Conservation (phyloP, 805 yeast genomes). For the Grigorovia humatica region DNA sequence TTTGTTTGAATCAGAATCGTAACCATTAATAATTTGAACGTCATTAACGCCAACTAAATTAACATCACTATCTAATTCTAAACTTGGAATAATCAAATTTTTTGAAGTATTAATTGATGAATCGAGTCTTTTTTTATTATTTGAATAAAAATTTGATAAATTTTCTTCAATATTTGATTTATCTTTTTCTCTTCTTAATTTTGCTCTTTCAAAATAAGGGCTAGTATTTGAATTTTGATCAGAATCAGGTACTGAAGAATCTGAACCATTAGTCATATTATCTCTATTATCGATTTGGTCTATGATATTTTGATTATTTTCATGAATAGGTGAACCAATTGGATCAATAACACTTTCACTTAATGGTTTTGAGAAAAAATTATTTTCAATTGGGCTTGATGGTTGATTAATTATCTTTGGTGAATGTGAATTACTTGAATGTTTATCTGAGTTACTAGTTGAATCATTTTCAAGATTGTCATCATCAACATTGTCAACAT, state of each 20-base stretch:
- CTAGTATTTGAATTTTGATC: neutral
- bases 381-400: neutral
- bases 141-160: neutral
- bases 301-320: neutral
- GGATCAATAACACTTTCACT: neutral
- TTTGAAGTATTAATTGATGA: neutral
- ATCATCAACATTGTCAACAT: neutral
- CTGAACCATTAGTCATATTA: no score
- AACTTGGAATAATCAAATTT: neutral
- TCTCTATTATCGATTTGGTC: neutral
- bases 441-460: neutral
- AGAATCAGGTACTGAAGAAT: no score
- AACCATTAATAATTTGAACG: neutral
- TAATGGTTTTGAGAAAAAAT: neutral
- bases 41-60: neutral
- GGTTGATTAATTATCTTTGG: neutral
- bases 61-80: neutral
- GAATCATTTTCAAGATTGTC: neutral
- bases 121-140: neutral
- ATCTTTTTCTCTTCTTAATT: neutral
- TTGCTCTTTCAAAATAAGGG: neutral
- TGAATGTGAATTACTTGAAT: neutral
- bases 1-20: neutral
- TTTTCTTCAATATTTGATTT: neutral
- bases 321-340: neutral